A percentile compares a stretch with the other conserved stretches of the same genome.
Evolutionary conservation across 768 basidiomycete genomes (phyloP).

Genomic region (Sporobolomyces roseus): DNA sequence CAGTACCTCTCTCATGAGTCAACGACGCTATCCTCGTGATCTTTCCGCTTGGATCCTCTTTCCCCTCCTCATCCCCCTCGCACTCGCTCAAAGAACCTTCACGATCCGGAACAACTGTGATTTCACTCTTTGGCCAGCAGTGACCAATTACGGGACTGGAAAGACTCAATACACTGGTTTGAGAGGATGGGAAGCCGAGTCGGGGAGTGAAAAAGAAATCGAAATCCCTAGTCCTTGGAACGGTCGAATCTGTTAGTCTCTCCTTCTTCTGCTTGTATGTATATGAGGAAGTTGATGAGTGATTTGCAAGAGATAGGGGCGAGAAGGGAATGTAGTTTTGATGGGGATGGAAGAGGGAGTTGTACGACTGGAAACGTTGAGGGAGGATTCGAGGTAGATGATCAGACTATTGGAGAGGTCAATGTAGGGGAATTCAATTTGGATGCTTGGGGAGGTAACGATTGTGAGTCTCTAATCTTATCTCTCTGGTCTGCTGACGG

Average conservation of each 20-base stretch:
- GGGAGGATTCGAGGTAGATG: slow-evolving; percentile 3
- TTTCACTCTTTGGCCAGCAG: slow-evolving; percentile 11
- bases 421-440: slow-evolving; percentile 26
- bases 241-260: slow-evolving; percentile 11
- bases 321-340: slow-evolving; percentile 11
- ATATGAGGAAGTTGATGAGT: neutral
- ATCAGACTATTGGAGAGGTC: neutral
- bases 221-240: neutral
- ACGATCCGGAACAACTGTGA: slow-evolving; percentile 16
- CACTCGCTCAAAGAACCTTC: slow-evolving; percentile 2
- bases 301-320: neutral
- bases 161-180: neutral
- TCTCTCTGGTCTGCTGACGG: too few species aligned
- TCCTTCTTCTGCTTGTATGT: neutral
- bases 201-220: neutral
- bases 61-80: neutral
- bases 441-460: slow-evolving; percentile 13
- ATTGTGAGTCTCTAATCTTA: too few species aligned
- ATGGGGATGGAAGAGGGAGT: neutral
- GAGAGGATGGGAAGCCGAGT: slow-evolving; percentile 4
- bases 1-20: too few species aligned
- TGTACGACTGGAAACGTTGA: slow-evolving; percentile 21
- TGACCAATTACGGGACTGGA: neutral
- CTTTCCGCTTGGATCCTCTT: too few species aligned
- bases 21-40: too few species aligned